Evolutionary conservation across 805 yeast genomes (phyloP), one percentile per base, ranked within the genome.

Genomic region (Grigorovia yakushimaensis): DNA sequence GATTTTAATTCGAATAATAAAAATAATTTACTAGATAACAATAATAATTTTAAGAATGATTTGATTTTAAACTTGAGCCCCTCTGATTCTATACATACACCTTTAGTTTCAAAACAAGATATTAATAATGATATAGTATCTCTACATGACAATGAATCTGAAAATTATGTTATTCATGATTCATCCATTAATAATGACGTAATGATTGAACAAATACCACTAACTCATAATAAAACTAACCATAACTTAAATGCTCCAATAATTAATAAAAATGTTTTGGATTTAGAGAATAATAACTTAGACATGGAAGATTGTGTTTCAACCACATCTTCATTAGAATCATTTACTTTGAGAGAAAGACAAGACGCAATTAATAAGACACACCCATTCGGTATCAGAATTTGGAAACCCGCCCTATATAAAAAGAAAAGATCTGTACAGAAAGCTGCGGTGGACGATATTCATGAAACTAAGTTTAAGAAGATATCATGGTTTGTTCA

Each of bases 361-460:
- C 98, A 93, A 65, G 89, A 86, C 56, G 98, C 98, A 15, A 93
- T 93, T 61, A 93, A 93, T 61, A 81, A 85, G 45, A 88, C 97
- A 4, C 98, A 93, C 70, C 98, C 98, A 0, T 93, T 93, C 59
- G 98, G 98, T 74, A 91, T 93, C 42, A 83, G 96, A 64, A 87
- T 93, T 57, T 93, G 98, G 98, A 93, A 93, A 61, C 98, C 98
- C 1, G 96, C 98, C 2, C 71, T 93, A 47, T 93, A 93, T 68
- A 93, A 93, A 64, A 93, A 93, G 65, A 76, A 77, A 49, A 80
- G 98, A 58, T 86, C 96, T 4, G 97, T 93, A 30, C 93, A 93
- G 55, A 74, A 81, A 39, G 82, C 87, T 49, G 97, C 98, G 1
- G 95, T 87, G 50, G 84, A 84, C 51, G 98, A 93, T 71, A 87